Base-by-base conservation (phyloP, 1,139 yeast species). In the Saccharomyces hybrid region DNA sequence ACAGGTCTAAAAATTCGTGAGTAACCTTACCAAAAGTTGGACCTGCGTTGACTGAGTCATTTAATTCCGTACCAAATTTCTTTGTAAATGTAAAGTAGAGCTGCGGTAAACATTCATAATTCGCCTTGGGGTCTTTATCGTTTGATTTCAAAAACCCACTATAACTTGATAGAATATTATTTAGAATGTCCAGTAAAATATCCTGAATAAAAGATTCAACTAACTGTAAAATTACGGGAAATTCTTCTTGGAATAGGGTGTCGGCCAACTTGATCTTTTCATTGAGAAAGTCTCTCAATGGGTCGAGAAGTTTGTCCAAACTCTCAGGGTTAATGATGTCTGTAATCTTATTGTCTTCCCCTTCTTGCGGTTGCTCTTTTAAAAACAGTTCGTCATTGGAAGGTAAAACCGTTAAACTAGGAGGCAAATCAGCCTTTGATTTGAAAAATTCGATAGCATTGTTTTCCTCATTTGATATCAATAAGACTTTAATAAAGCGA, bases 171-270 rank as follows among this genome's bases (percentile, higher is more conserved):
- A 51, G 9, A 16, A 51, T n/a, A 28, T 48, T 38, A 14, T 51
- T 47, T 8, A 73, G 61, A 27, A 69, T 63, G 8, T 59, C 64
- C 8, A 79, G 67, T 52, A 79, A 78, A 56, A 78, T 81, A 47
- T 79, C 71, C 59, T 81, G 83, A 52, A 84, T 83, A 2, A 78
- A 74, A 4, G 73, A 75, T 51, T 74, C 75, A 44, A 69, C 61
- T 53, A 70, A 73, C 47, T 67, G 64, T 61, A 64, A 63, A 64
- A 66, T 73, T 56, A 65, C 69, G 4, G 69, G 75, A 51, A 72
- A 64, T 47, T 67, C 69, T 32, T 68, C 68, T 9, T 62, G 66
- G 61, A 73, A 73, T 14, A 73, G 58, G 3, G 53, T 57, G 54
- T 73, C 75, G 4, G 69, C 71, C 11, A 72, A 57, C 53, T 63